Conservation (phyloP, 1,139 yeast genomes). For the Geotrichum citri-aurantii region DNA sequence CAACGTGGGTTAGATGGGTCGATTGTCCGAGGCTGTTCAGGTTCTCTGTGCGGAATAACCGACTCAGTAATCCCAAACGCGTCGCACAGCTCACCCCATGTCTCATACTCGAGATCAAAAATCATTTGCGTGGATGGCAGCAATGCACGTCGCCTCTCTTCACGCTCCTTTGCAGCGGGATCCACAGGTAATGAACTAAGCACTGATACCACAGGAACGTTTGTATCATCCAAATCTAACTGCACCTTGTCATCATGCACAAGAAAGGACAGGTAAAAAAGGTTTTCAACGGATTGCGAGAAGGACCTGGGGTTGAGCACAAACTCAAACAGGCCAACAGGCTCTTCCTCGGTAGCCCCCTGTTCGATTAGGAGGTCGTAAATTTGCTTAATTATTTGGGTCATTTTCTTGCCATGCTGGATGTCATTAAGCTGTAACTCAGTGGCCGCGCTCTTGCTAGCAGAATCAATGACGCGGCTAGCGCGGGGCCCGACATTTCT, state of each 20-base stretch:
- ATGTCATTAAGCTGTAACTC: slow-evolving; percentile 44
- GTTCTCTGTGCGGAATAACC: slow-evolving; percentile 18
- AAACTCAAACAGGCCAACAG: slow-evolving; percentile 57
- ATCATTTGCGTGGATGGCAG: slow-evolving; percentile 53
- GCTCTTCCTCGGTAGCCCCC: slow-evolving; percentile 31
- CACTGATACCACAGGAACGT: slow-evolving; percentile 43
- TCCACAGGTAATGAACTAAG: slow-evolving; percentile 28
- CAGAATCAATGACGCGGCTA: slow-evolving; percentile 21
- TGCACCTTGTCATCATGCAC: slow-evolving; percentile 64
- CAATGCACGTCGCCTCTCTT: slow-evolving; percentile 30
- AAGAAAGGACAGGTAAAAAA: slow-evolving; percentile 76
- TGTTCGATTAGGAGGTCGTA: slow-evolving; percentile 18
- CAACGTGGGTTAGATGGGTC: slow-evolving; percentile 11
- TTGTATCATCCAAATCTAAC: slow-evolving; percentile 44
- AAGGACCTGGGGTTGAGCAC: slow-evolving; percentile 72
- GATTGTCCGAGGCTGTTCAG: slow-evolving; percentile 6
- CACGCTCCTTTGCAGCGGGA: slow-evolving; percentile 27
- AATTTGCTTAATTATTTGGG: slow-evolving; percentile 36
- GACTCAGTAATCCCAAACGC: slow-evolving; percentile 23
- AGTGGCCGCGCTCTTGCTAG: slow-evolving; percentile 48
- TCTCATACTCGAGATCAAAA: slow-evolving; percentile 58
- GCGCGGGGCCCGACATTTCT: slow-evolving; percentile 14
- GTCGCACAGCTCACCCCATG: slow-evolving; percentile 50
- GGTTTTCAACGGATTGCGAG: slow-evolving; percentile 73
- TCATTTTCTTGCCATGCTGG: slow-evolving; percentile 22